phyloP scores from a whole-genome alignment of 495 filamentous ascomycete species.

The Penicillium mononematosum region DNA sequence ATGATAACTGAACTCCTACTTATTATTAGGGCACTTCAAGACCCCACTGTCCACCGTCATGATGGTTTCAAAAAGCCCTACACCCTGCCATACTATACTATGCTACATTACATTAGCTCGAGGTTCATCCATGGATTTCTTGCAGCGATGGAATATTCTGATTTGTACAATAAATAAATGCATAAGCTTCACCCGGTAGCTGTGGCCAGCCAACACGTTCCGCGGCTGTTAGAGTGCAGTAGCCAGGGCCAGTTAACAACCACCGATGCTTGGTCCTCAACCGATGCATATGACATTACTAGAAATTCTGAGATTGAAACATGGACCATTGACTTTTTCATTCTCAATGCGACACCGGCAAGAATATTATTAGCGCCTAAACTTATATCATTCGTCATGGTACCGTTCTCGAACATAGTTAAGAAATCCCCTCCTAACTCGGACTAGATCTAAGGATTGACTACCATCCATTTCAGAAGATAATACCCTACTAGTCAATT shows the following conservation, averaged over 20 bases:
- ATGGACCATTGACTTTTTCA: background rate
- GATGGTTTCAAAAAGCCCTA: background rate
- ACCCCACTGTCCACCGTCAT: background rate
- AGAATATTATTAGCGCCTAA: background rate
- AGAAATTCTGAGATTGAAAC: background rate
- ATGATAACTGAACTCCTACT: background rate
- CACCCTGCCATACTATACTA: background rate
- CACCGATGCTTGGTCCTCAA: background rate
- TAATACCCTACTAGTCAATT: background rate
- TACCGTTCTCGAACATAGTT: background rate
- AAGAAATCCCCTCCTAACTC: background rate
- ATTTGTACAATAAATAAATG: background rate
- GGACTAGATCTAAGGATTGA: background rate
- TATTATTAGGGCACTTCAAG: background rate
- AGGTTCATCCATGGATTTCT: background rate
- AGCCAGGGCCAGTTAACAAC: background rate
- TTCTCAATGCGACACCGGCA: background rate
- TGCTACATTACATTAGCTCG: background rate
- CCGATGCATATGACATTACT: background rate
- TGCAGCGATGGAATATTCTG: background rate
- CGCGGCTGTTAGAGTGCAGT: background rate
- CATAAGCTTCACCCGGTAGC: background rate
- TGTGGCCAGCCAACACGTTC: background rate
- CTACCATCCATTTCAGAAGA: background rate
- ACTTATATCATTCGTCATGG: background rate